Conservation (phyloP, 306 rosid species). For the Castanea crenata region DNA sequence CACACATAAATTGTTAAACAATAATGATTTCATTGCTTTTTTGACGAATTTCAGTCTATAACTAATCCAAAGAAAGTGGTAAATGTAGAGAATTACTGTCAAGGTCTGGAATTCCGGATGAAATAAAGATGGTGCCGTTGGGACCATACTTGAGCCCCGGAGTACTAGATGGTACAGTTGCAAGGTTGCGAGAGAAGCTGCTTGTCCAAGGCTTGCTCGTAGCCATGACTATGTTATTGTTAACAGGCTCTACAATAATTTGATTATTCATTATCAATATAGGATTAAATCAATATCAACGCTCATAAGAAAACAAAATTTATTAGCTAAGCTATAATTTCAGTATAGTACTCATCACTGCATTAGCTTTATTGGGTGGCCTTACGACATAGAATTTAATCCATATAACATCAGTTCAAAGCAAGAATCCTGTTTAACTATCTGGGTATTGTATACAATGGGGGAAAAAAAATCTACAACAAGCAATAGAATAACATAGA, state of each 20-base stretch:
- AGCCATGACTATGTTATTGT: constrained; percentile 48
- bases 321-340: not conserved
- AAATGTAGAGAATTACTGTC: constrained; percentile 56
- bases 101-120: constrained; percentile 80
- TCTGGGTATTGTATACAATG: no score
- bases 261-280: constrained; percentile 5
- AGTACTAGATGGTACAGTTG: constrained; percentile 40
- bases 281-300: not conserved
- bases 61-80: constrained; percentile 2
- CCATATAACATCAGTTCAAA: no score
- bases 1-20: not conserved
- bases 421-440: no score
- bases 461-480: no score
- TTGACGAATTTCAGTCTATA: not conserved
- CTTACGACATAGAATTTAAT: no score
- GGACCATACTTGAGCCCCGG: constrained; percentile 79
- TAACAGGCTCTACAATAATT: constrained; percentile 24
- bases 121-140: constrained; percentile 64
- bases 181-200: constrained; percentile 76
- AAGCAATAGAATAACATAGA: no score
- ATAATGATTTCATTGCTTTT: constrained; percentile 1
- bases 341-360: not conserved
- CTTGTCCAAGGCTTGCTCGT: constrained; percentile 48
- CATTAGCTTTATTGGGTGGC: not conserved
- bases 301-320: not conserved